Conservation (phyloP, 768 basidiomycete species). For the Phylloporus rhodoxanthus region DNA sequence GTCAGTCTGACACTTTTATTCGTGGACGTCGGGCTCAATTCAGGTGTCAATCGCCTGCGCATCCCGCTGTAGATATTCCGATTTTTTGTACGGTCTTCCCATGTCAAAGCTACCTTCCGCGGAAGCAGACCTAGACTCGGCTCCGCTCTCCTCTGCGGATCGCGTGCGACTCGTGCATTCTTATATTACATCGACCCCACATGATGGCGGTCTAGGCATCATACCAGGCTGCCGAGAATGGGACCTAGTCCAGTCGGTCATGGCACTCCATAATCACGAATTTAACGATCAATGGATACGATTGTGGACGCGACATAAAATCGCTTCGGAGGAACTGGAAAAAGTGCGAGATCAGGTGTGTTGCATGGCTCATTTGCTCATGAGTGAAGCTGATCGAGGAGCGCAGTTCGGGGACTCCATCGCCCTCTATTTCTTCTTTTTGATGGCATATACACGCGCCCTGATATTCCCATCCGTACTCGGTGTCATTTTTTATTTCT, state of each 20-base stretch:
- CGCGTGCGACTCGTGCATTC: slow-evolving; percentile 73
- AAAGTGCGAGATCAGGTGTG: slow-evolving; percentile 67
- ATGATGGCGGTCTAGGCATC: slow-evolving; percentile 84
- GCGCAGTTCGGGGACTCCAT: slow-evolving; percentile 70
- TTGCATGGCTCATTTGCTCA: background rate
- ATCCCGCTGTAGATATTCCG: slow-evolving; percentile 48
- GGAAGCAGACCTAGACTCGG: slow-evolving; percentile 39
- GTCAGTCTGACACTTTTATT: slow-evolving; percentile 38
- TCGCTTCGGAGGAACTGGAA: slow-evolving; percentile 59
- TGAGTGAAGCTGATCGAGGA: background rate
- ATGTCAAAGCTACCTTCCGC: slow-evolving; percentile 40
- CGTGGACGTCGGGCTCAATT: background rate
- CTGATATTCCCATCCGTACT: slow-evolving; percentile 71
- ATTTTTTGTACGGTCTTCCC: slow-evolving; percentile 74
- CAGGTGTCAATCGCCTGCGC: background rate
- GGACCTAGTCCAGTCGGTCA: slow-evolving; percentile 75
- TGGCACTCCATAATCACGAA: slow-evolving; percentile 76
- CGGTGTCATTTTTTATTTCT: slow-evolving; percentile 64
- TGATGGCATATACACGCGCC: slow-evolving; percentile 75
- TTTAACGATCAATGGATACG: slow-evolving; percentile 80
- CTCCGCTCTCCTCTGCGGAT: slow-evolving; percentile 60
- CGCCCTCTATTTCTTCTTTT: slow-evolving; percentile 86
- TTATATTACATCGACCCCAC: slow-evolving; percentile 60
- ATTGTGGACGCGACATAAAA: slow-evolving; percentile 62
- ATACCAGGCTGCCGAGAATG: slow-evolving; percentile 66